Base-by-base conservation (phyloP, 768 basidiomycete genomes). In the Phylloporus sp. region DNA sequence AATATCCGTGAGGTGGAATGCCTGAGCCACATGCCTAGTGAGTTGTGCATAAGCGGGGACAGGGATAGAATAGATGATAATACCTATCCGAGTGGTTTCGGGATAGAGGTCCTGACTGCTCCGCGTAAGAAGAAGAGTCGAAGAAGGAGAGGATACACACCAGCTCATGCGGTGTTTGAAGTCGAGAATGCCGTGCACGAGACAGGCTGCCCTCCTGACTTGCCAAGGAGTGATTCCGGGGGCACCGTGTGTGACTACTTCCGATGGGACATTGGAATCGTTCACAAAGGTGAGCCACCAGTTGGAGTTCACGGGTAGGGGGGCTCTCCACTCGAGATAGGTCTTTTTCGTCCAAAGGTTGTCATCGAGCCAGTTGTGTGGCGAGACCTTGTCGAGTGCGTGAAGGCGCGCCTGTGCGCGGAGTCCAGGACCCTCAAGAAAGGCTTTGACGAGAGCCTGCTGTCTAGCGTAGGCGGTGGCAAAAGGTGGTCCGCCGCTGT, bases 211-310 rank as follows among this genome's bases (percentile, higher is more conserved):
- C 39, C 91, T 76, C 61, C 88, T 77, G 44, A 95, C 72, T 67
- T 98, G 95, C 91, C 91, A 93, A 16, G 81, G 77, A 0, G 85
- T 88, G 45, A 87, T 70, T 34, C 70, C 70, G n/a, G 62, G 67
- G 47, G 62, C 59, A 13, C 31, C 38, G 49, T 57, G 59, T 1
- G 50, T 57, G 28, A 69, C 49, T 6, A 72, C 66, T 2, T 61
- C 42, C 7, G 63, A 68, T 8, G 86, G 92, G 38, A 89, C 76
- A 18, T 62, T 72, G 3, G 76, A 63, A 68, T 97, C 93, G 54
- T 95, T 84, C 38, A 77, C 73, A 65, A 94, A 88, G 3, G 91
- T 76, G 22, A 97, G 74, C 95, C 95, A 97, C 94, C 94, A 97
- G 63, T 97, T 97, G 4, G 93, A 95, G 67, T 97, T 87, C 58